Evolutionary conservation across 2,329 filamentous ascomycete genomes (phyloP).

Genomic region (Aureobasidium zeae): DNA sequence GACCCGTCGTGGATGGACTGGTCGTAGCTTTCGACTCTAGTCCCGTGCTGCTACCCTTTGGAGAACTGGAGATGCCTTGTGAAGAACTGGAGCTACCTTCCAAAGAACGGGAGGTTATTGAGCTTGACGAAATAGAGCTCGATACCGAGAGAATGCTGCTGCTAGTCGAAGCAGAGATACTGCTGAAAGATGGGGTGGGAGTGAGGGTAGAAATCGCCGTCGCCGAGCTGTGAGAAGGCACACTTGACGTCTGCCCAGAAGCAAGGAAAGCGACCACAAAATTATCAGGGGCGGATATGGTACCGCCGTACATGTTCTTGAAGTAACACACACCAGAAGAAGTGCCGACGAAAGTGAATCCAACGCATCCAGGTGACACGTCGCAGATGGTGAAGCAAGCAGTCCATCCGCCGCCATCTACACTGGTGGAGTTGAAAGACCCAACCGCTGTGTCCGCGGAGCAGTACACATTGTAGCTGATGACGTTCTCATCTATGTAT

Average conservation of each 20-base stretch:
- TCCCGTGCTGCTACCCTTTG: too few species aligned
- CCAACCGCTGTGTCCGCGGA: conserved; percentile 14
- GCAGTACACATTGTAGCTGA: conserved; percentile 19
- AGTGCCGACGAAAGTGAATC: conserved; percentile 16
- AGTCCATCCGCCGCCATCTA: conserved; percentile 16
- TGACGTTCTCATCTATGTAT: conserved; percentile 15
- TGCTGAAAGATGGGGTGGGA: too few species aligned
- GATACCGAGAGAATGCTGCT: not conserved
- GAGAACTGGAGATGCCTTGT: not conserved
- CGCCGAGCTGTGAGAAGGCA: too few species aligned
- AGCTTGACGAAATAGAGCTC: not conserved
- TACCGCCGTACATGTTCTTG: conserved; percentile 10
- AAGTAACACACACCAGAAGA: conserved; percentile 17
- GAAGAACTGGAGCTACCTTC: too few species aligned
- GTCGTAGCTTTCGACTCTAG: not conserved
- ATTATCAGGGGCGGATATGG: conserved; percentile 4
- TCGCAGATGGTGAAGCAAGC: conserved; percentile 20
- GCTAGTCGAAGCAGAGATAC: not conserved
- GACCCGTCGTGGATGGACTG: not conserved
- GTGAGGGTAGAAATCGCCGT: not conserved
- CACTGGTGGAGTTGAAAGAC: not conserved
- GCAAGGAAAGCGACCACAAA: conserved; percentile 16
- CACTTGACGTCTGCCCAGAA: not conserved
- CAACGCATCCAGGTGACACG: conserved; percentile 16
- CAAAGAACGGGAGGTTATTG: not conserved